Percentiles rank a stretch among this genome's conserved stretches.
phyloP scores from a whole-genome alignment of 2,329 filamentous ascomycete genomes.

The Fusarium caatingaense region DNA sequence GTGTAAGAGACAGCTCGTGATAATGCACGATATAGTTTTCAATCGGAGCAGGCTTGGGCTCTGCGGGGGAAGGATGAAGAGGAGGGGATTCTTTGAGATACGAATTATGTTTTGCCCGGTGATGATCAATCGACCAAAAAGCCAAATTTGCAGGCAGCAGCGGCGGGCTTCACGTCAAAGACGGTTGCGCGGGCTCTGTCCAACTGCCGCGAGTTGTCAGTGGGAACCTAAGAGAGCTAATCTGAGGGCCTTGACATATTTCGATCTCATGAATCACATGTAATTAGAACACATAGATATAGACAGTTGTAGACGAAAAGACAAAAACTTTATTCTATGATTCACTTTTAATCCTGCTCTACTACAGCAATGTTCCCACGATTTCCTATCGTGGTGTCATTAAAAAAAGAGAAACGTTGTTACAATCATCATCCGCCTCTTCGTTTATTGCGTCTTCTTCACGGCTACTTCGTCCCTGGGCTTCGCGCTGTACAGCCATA shows the following conservation, averaged over 20 bases:
- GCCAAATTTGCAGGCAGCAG: slow-evolving; percentile 68
- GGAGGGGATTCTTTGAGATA: slow-evolving; percentile 18
- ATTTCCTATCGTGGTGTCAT: slow-evolving; percentile 17
- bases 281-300: not conserved
- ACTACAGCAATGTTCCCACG: slow-evolving; percentile 27
- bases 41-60: slow-evolving; percentile 61
- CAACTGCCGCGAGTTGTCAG: slow-evolving; percentile 56
- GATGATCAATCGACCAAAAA: slow-evolving; percentile 67
- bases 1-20: slow-evolving; percentile 45
- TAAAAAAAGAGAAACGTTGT: slow-evolving; percentile 26
- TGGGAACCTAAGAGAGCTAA: slow-evolving; percentile 69
- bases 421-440: slow-evolving; percentile 39
- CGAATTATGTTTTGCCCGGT: slow-evolving; percentile 52
- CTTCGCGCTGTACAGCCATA: slow-evolving; percentile 81
- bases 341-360: slow-evolving; percentile 41
- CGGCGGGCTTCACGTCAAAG: slow-evolving; percentile 35
- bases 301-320: slow-evolving; percentile 21
- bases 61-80: not conserved
- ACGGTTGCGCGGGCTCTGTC: slow-evolving; percentile 17
- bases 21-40: slow-evolving; percentile 61
- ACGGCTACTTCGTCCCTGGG: slow-evolving; percentile 51
- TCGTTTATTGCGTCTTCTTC: slow-evolving; percentile 62
- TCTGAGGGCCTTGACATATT: slow-evolving; percentile 58
- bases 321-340: slow-evolving; percentile 39
- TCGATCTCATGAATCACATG: slow-evolving; percentile 18